phyloP scores from a whole-genome alignment of 1,139 yeast species.

The Torulaspora pretoriensis region DNA sequence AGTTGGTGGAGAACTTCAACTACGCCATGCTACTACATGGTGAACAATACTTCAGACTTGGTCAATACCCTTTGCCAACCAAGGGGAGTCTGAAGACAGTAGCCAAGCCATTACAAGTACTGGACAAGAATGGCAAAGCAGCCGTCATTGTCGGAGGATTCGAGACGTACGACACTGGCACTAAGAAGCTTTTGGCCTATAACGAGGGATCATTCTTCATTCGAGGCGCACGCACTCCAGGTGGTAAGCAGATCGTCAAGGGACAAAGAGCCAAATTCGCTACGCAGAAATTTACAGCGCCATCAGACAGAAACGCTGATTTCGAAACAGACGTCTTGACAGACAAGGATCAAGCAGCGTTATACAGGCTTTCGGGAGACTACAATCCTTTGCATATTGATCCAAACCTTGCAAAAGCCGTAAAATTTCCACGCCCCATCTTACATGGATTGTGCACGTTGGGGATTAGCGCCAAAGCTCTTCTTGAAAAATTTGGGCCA shows the following conservation, averaged over 20 bases:
- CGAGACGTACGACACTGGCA: conserved; percentile 61
- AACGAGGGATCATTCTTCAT: conserved; percentile 85
- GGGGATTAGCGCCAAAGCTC: conserved; percentile 74
- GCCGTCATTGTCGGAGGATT: conserved; percentile 77
- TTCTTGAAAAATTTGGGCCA: conserved; percentile 75
- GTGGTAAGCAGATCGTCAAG: conserved; percentile 45
- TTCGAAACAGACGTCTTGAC: conserved; percentile 58
- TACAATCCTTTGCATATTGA: conserved; percentile 94
- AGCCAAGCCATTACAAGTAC: conserved; percentile 63
- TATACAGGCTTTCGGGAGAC: conserved; percentile 91
- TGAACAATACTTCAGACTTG: conserved; percentile 83
- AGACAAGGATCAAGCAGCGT: conserved; percentile 74
- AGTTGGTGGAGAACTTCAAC: conserved; percentile 73
- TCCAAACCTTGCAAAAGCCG: conserved; percentile 84
- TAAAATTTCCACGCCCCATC: conserved; percentile 81
- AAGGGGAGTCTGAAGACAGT: conserved; percentile 60
- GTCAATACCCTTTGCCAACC: conserved; percentile 77
- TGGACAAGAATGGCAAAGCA: conserved; percentile 87
- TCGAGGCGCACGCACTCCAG: conserved; percentile 72
- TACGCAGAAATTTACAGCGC: conserved; percentile 60
- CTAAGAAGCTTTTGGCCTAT: conserved; percentile 68
- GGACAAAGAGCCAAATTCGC: conserved; percentile 51
- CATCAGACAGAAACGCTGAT: conserved; percentile 59
- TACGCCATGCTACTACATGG: conserved; percentile 91
- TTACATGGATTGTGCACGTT: conserved; percentile 89